Base-by-base conservation (phyloP, 805 yeast genomes). In the Yarrowia yakushimensis region DNA sequence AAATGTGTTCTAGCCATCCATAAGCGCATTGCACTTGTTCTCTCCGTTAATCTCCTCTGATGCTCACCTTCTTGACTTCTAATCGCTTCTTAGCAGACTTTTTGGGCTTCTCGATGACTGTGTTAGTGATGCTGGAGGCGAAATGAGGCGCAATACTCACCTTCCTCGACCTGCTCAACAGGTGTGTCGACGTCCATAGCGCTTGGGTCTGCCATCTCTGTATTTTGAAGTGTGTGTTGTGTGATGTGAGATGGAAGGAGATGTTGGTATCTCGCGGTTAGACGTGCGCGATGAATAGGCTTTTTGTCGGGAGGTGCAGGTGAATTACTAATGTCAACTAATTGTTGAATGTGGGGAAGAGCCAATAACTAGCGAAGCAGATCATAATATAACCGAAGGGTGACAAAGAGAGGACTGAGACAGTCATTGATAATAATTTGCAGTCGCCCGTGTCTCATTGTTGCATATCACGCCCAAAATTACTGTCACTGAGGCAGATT, bases 41-140 rank as follows among this genome's bases (percentile, higher is more conserved):
- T 10, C 18, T 3, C 18, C 12, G 3, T 31, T 12, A 0, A 15
- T 11, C n/a, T 1, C 33, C n/a, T 30, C 27, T 11, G 4, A 12
- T 27, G 60, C 69, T 18, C 62, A 73, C 76, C 69, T 92, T 94
- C 72, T 90, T 89, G 41, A 94, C 92, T 73, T 93, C 97, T 69
- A 94, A 92, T 69, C 89, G 81, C 73, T 87, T 88, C 77, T 87
- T 84, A 4, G 41, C 43, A 33, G 52, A 23, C 52, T 43, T 59
- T 12, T 52, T 52, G 27, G 42, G 59, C 59, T 36, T 34, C 33
- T 52, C 59, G 12, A 52, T 36, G 43, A 52, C 59, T 52, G 59
- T 11, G 59, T 52, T 52, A 52, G 59, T 25, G 30, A 10, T n/a
- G 31, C 9, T 25, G 17, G 18, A 11, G 18, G 18, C 3, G n/a